Conservation (phyloP, 768 basidiomycete genomes). For the Suillus americanus region DNA sequence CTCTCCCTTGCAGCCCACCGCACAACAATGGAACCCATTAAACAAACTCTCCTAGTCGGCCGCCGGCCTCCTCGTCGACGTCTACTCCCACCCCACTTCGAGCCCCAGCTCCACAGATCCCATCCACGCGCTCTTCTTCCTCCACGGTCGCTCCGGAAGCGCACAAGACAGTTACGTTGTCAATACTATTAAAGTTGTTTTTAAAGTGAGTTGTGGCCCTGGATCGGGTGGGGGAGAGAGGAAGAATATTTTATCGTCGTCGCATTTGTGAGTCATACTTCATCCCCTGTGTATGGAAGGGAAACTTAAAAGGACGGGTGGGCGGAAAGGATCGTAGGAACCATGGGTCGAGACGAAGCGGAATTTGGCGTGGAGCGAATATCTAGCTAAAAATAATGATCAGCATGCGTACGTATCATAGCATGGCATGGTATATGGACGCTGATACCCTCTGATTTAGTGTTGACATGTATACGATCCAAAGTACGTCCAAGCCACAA, state of each 20-base stretch:
- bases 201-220: constrained; percentile 16
- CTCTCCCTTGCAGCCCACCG: too few species aligned
- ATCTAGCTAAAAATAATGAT: constrained; percentile 23
- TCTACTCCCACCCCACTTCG: constrained; percentile 21
- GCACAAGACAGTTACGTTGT: constrained; percentile 10
- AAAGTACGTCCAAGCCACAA: constrained; percentile 19
- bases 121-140: constrained; percentile 27
- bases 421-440: too few species aligned
- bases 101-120: constrained; percentile 11
- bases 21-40: too few species aligned
- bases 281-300: too few species aligned
- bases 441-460: constrained; percentile 6
- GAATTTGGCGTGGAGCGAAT: constrained; percentile 25
- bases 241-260: constrained; percentile 28
- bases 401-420: constrained; percentile 27
- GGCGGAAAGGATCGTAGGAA: constrained; percentile 32
- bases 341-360: constrained; percentile 25
- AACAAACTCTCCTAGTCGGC: constrained; percentile 18
- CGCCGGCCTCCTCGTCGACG: constrained; percentile 26
- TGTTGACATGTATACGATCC: constrained; percentile 32
- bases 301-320: not conserved
- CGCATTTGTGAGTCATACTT: constrained; percentile 20
- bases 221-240: constrained; percentile 5
- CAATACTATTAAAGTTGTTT: constrained; percentile 19
- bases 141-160: constrained; percentile 25